These are phyloP conservation scores for Sclerotinia trifoliorum DNA, from an alignment of 2,329 filamentous ascomycete genomes.

Conservation along the genomic window DNA sequence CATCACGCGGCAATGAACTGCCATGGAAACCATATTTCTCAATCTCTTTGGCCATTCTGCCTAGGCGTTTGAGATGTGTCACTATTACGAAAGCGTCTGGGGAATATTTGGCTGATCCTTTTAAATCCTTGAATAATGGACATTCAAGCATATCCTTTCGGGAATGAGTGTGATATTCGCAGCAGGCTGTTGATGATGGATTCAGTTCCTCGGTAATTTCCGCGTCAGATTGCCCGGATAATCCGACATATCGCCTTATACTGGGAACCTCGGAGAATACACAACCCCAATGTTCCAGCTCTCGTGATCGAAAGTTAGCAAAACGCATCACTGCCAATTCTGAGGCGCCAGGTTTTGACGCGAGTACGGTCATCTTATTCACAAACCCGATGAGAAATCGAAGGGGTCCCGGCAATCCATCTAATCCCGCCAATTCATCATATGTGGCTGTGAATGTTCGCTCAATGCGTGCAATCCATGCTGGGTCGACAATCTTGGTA, in stretches of 20 bases:
- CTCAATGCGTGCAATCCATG: background rate
- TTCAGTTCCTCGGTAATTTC: background rate
- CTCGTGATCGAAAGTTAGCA: background rate
- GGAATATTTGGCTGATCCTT: background rate
- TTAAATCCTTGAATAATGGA: background rate
- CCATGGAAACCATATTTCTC: background rate
- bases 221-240: background rate
- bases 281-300: background rate
- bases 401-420: background rate
- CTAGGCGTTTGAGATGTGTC: background rate
- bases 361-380: background rate
- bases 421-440: background rate
- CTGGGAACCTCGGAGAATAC: background rate
- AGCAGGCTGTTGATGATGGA: background rate
- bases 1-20: background rate
- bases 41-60: background rate
- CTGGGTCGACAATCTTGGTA: background rate
- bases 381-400: background rate
- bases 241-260: background rate
- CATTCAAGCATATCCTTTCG: background rate
- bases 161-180: background rate
- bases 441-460: background rate
- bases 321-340: background rate
- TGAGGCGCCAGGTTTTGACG: background rate
- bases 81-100: constrained; percentile 1